Conservation (phyloP, 2,329 filamentous ascomycete species). For the Lasiodiplodia sp. region DNA sequence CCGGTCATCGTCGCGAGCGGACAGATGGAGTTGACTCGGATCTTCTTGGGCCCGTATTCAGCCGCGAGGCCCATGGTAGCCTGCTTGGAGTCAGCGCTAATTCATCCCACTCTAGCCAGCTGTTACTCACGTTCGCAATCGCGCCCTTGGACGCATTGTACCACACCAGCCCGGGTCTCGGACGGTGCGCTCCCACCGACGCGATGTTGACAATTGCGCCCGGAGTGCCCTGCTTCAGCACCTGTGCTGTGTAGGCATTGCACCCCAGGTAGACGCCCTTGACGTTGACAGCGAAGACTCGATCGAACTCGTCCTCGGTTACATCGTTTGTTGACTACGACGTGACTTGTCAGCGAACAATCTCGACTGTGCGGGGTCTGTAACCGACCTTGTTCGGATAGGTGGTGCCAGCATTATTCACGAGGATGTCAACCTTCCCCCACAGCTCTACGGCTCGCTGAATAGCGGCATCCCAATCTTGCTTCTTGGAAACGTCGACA, state of each 20-base stretch:
- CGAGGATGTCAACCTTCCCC: conserved; percentile 65
- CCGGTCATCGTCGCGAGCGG: conserved; percentile 74
- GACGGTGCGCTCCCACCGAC: conserved; percentile 68
- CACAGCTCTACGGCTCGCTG: conserved; percentile 61
- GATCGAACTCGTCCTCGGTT: conserved; percentile 71
- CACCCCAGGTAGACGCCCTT: conserved; percentile 70
- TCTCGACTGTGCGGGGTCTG: neutral
- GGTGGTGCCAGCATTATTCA: conserved; percentile 67
- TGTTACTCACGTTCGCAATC: conserved; percentile 60
- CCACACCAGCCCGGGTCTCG: conserved; percentile 70
- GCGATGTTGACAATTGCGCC: conserved; percentile 72
- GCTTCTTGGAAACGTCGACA: conserved; percentile 61
- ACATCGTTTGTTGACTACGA: conserved; percentile 64
- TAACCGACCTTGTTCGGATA: conserved; percentile 53
- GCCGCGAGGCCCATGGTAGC: conserved; percentile 73
- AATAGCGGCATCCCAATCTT: conserved; percentile 62
- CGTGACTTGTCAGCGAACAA: neutral
- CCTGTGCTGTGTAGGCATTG: conserved; percentile 66
- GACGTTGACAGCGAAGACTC: conserved; percentile 73
- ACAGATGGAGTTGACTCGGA: conserved; percentile 76
- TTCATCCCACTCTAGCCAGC: neutral
- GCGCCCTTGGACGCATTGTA: conserved; percentile 75
- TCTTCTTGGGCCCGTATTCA: conserved; percentile 75
- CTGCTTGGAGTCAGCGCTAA: conserved; percentile 24
- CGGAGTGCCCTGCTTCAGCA: conserved; percentile 63